Evolutionary conservation across 768 basidiomycete genomes (phyloP).

Genomic region (Piloderma croceum): DNA sequence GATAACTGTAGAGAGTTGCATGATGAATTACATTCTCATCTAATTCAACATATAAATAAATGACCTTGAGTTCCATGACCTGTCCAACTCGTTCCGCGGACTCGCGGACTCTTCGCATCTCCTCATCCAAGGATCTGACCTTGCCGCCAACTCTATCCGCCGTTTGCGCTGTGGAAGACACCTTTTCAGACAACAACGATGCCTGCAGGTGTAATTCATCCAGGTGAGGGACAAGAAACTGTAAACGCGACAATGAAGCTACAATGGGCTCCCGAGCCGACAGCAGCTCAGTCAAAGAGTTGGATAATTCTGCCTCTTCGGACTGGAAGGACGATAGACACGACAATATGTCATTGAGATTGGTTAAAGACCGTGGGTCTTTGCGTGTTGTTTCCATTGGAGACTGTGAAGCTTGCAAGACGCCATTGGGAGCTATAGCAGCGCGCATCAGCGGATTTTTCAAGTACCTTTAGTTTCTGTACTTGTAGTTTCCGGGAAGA

Average conservation of each 20-base stretch:
- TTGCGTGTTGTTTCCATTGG: background rate
- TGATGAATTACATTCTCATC: conserved; percentile 2
- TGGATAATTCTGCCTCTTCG: conserved; percentile 71
- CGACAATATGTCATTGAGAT: conserved; percentile 65
- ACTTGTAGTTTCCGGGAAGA: no score
- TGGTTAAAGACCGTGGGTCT: conserved; percentile 43
- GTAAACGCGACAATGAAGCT: conserved; percentile 54
- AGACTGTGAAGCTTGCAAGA: no score
- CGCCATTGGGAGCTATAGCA: no score
- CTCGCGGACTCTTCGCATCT: conserved; percentile 85
- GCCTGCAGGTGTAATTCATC: conserved; percentile 61
- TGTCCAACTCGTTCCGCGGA: conserved; percentile 89
- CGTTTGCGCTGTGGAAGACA: conserved; percentile 68
- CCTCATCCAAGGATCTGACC: conserved; percentile 84
- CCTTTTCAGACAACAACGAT: conserved; percentile 45
- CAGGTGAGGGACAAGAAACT: conserved; percentile 54
- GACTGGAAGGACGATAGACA: conserved; percentile 70
- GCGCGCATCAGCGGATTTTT: no score
- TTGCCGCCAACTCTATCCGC: conserved; percentile 89
- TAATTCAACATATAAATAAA: conserved; percentile 6
- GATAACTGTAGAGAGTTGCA: conserved; percentile 28
- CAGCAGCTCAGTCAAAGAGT: conserved; percentile 64
- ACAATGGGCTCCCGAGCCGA: conserved; percentile 63
- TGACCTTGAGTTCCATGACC: conserved; percentile 92
- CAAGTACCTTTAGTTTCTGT: no score